Base-by-base conservation (phyloP, 768 basidiomycete genomes). In the Leucocoprinus birnbaumii region DNA sequence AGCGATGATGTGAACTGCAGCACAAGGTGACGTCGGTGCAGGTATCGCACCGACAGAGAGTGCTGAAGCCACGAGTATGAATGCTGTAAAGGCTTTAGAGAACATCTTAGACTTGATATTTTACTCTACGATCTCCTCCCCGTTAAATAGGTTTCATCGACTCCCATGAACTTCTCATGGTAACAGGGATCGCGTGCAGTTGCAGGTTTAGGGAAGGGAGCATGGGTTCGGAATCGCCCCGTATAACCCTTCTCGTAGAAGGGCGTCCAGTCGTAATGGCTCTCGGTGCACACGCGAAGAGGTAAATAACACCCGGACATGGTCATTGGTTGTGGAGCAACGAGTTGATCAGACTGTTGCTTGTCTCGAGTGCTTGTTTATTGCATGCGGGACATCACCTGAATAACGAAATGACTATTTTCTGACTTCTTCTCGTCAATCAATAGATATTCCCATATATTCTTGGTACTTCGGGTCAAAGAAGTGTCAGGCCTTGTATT, bases 1-100 rank as follows among this genome's bases (percentile, higher is more conserved):
- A 22, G 63, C 65, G 42, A 68, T 68, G 41, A 68, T 65, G 44
- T 68, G 65, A 6, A 68, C 66, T 11, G 26, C 64, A 8, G 66
- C 64, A 55, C 66, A 68, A 3, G 65, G 64, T 2, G 59, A 59
- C n/a, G 54, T 41, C 3, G 65, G 65, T 18, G 64, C 66, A 25
- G 66, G 61, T 13, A 58, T 11, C 1, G 63, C 63, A 27, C 42
- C 51, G 3, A 53, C 55, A 10, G 51, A 38, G 38, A 57, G 22
- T 11, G 24, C 22, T 3, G 50, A 51, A 18, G 56, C 56, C 24
- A 18, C 16, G 35, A 57, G 34, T 42, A 57, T 19, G 51, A 48
- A 26, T 9, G 43, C 37, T 45, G 22, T 31, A 45, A 52, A 44
- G 26, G 45, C 22, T 53, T 47, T 53, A 16, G 56, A 41, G 37